Evolutionary conservation across 768 basidiomycete genomes (phyloP).

Genomic region (Ramaria sp.): DNA sequence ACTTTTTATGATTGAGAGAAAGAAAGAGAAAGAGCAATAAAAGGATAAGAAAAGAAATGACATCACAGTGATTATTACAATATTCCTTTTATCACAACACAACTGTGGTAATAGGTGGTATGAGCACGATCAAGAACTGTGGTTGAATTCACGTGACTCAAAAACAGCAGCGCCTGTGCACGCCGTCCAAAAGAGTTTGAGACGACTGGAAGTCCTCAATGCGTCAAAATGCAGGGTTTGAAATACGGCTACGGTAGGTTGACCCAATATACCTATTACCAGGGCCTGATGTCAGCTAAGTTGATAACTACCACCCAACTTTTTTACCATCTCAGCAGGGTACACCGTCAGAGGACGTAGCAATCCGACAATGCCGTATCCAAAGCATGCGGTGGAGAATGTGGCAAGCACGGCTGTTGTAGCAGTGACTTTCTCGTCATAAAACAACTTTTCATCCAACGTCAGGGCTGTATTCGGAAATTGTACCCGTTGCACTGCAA

Average conservation of each 20-base stretch:
- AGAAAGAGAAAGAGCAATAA: no score
- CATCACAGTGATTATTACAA: no score
- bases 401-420: slow-evolving; percentile 50
- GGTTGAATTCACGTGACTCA: slow-evolving; percentile 3
- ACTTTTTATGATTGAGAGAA: no score
- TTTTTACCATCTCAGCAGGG: slow-evolving; percentile 42
- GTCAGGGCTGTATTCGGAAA: neutral
- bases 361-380: slow-evolving; percentile 51
- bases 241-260: slow-evolving; percentile 52
- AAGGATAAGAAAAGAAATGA: no score
- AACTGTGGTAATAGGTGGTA: neutral
- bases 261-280: slow-evolving; percentile 35
- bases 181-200: slow-evolving; percentile 17
- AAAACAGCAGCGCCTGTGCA: slow-evolving; percentile 12
- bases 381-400: slow-evolving; percentile 17
- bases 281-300: neutral
- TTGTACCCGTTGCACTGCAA: slow-evolving; percentile 46
- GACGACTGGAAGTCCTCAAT: slow-evolving; percentile 5
- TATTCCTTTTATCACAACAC: no score
- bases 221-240: slow-evolving; percentile 24
- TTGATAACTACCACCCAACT: no score
- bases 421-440: slow-evolving; percentile 43
- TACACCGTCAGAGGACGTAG: slow-evolving; percentile 49
- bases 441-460: slow-evolving; percentile 35
- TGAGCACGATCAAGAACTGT: neutral